Percentiles rank a stretch among this genome's conserved stretches.
These are phyloP conservation scores for Xylariaceae sp. DNA, from an alignment of 2,329 filamentous ascomycete genomes.

Conservation along the genomic window DNA sequence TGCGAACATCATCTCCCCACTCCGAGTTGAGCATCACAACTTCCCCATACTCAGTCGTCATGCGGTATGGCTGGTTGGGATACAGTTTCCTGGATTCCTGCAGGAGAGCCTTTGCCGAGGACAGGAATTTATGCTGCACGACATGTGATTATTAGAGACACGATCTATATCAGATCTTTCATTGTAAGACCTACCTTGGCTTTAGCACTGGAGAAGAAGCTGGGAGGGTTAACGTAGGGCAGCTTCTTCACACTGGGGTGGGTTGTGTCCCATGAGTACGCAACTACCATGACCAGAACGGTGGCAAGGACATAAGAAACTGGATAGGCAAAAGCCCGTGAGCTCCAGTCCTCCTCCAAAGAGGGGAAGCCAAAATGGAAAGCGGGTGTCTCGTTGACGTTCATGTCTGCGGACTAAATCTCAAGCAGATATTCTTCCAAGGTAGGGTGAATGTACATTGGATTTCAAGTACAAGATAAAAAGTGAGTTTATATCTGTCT, in stretches of 20 bases:
- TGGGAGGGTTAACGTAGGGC: constrained; percentile 15
- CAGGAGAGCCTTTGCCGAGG: constrained; percentile 16
- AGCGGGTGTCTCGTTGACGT: constrained; percentile 20
- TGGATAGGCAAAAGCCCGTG: constrained; percentile 2
- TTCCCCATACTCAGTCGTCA: constrained; percentile 24
- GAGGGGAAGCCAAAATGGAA: constrained; percentile 10
- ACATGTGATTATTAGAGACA: background rate
- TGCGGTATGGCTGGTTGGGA: constrained; percentile 24
- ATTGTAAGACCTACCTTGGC: constrained; percentile 7
- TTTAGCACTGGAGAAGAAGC: constrained; percentile 14
- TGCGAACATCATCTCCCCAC: constrained; percentile 22
- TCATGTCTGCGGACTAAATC: too few relatives aligned
- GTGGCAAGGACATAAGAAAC: constrained; percentile 18
- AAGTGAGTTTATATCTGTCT: too few relatives aligned
- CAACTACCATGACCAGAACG: constrained; percentile 8
- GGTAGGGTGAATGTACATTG: too few relatives aligned
- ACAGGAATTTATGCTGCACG: constrained; percentile 8
- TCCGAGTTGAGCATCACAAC: constrained; percentile 22
- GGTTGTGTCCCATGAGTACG: constrained; percentile 17
- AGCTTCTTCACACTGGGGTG: constrained; percentile 22
- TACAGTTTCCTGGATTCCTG: constrained; percentile 13
- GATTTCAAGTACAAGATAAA: too few relatives aligned
- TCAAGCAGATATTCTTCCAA: too few relatives aligned
- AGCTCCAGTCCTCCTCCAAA: constrained; percentile 13
- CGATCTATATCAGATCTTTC: background rate